These are phyloP conservation scores for Cryoendolithus antarcticus DNA, from an alignment of 2,329 filamentous ascomycete species.

Conservation along the genomic window DNA sequence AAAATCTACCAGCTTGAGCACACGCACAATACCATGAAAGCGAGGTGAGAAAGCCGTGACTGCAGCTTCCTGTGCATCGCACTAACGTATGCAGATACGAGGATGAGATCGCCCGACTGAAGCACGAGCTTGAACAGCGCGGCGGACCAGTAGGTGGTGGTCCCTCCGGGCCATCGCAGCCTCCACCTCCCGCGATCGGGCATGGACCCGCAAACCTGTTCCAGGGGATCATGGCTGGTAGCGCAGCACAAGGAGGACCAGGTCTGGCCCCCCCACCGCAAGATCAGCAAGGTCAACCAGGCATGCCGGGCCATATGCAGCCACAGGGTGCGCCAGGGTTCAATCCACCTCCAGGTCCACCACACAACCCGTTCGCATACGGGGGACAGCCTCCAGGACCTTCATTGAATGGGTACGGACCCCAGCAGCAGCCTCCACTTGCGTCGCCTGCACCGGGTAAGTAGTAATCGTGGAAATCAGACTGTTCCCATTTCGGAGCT, in stretches of 20 bases:
- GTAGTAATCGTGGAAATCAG: constrained; percentile 4
- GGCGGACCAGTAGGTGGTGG: constrained; percentile 41
- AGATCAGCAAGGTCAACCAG: constrained; percentile 44
- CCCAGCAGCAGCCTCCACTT: constrained; percentile 71
- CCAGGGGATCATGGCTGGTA: constrained; percentile 88
- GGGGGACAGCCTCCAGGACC: constrained; percentile 43
- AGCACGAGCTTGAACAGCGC: constrained; percentile 70
- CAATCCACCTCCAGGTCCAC: constrained; percentile 43
- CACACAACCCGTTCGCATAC: constrained; percentile 58
- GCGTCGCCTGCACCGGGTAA: constrained; percentile 78
- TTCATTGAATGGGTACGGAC: constrained; percentile 59
- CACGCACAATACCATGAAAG: constrained; percentile 74
- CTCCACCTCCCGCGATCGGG: constrained; percentile 72
- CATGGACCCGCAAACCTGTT: constrained; percentile 85
- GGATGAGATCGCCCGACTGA: constrained; percentile 73
- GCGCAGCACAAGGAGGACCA: constrained; percentile 67
- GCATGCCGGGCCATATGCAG: constrained; percentile 51
- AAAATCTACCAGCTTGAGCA: constrained; percentile 93
- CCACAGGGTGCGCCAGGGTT: constrained; percentile 62
- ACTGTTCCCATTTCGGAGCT: no score
- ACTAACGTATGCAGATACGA: constrained; percentile 58
- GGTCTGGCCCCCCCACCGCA: constrained; percentile 60
- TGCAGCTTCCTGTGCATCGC: neutral
- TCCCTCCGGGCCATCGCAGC: constrained; percentile 58
- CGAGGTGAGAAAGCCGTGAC: constrained; percentile 54